Base-by-base conservation (phyloP, 2,329 filamentous ascomycete genomes). In the Ophiostoma piceae region DNA sequence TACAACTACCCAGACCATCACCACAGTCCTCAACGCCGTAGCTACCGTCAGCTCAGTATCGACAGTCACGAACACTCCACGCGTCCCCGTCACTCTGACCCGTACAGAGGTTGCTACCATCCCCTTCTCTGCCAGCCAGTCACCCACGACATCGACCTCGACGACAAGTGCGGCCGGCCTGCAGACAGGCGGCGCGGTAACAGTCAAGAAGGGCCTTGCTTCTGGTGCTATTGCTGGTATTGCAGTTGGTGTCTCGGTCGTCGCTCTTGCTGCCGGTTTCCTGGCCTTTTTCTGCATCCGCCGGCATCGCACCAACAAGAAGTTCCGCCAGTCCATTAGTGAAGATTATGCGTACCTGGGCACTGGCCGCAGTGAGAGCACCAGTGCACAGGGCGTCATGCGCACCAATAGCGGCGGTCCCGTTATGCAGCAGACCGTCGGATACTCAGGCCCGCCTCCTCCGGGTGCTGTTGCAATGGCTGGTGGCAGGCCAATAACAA, bases 271-370 rank as follows among this genome's bases (percentile, higher is more conserved):
- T 9, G 65, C 54, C 7, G 35, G 32, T 9, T 14, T 72, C 7
- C 64, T 73, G 1, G 60, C 65, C 11, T 60, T 72, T 32, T 54
- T 69, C 3, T 60, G 16, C 12, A 0, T 73, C 16, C 43, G 68
- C 41, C 71, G 72, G 26, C 69, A 47, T 51, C 68, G 54, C 16
- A 43, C 29, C 66, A 68, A 47, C 29, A 68, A 60, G 11, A 69
- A 39, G 37, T 32, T 39, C 11, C 65, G 51, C 12, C 60, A 54
- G 22, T 51, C 47, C 32, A 64, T 67, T n/a, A 66, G 67, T 14
- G 71, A 71, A 32, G 73, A 72, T 12, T 82, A 83, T 71, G 71
- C 75, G 19, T 82, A 80, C 75, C 82, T 80, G 73, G 80, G 79
- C 73, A 2, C 57, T 8, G 81, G 80, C 51, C 43, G 72, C 3